A percentile compares a stretch with the other conserved stretches of the same genome.
Evolutionary conservation across 768 basidiomycete species (phyloP).

Genomic region (Phylloporus rhodoxanthus): DNA sequence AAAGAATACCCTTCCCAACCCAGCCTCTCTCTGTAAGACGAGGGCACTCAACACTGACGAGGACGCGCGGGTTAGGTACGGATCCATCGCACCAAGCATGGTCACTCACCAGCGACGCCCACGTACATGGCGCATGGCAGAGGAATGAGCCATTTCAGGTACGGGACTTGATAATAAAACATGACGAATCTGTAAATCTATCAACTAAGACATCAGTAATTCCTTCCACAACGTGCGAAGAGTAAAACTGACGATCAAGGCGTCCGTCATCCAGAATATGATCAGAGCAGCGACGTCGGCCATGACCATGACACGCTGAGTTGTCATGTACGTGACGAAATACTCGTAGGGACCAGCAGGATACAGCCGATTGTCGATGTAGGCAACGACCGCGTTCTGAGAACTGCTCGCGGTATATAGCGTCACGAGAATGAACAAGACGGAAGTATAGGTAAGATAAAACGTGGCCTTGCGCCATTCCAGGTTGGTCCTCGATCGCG

Average conservation of each 20-base stretch:
- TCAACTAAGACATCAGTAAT: background rate
- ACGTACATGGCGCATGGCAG: conserved; percentile 21
- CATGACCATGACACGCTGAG: conserved; percentile 20
- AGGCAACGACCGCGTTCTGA: conserved; percentile 25
- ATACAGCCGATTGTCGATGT: conserved; percentile 27
- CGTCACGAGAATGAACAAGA: conserved; percentile 25
- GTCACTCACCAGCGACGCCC: conserved; percentile 19
- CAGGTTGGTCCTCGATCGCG: background rate
- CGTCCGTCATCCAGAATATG: conserved; percentile 30
- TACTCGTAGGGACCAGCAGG: conserved; percentile 24
- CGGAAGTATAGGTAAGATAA: conserved; percentile 22
- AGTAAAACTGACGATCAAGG: conserved; percentile 19
- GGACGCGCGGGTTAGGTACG: background rate
- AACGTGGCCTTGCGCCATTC: conserved; percentile 20
- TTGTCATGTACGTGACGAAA: conserved; percentile 20
- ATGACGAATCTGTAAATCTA: conserved; percentile 24
- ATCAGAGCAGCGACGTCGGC: conserved; percentile 19
- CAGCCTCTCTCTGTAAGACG: conserved; percentile 16
- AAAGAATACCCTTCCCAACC: conserved; percentile 15
- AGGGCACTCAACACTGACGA: conserved; percentile 17
- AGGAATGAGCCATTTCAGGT: conserved; percentile 23
- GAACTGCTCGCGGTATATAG: conserved; percentile 27
- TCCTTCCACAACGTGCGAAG: background rate
- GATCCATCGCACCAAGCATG: background rate
- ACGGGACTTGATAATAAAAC: conserved; percentile 18